Base-by-base conservation (phyloP, 345 rosid species). In the Salix arbutifolia region DNA sequence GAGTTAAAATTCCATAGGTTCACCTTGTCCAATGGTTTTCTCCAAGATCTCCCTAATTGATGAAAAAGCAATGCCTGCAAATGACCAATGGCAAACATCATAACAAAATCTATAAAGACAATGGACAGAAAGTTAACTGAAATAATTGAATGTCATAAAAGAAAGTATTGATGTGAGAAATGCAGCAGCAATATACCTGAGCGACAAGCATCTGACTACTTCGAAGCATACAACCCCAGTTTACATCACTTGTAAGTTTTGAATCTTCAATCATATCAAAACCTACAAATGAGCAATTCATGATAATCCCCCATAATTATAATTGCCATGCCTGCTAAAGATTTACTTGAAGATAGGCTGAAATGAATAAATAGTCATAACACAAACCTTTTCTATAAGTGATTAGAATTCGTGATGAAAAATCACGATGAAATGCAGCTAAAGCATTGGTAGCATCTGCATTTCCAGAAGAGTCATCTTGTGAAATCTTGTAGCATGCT, bases 161-260 rank as follows among this genome's bases (percentile, higher is more conserved):
- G 35, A 37, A 16, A 67, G 56, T 21, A 6, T 28, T 35, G 13
- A 61, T n/a, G 42, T 28, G 30, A 33, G 69, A 16, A 68, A 56
- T 44, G 40, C 38, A 17, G 25, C 17, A 68, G 67, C 50, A 74
- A 64, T 68, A 69, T 69, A 88, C 97, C 96, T 96, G 99, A 77
- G 97, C 97, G 60, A 91, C 82, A 68, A 96, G 94, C 99, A 96
- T 96, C 86, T 96, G 99, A 84, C 99, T 88, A 83, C 99, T 93
- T 69, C 99, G 89, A 65, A 93, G 85, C 99, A 96, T 96, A 89
- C 99, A 96, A 74, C 99, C 98, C 99, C 99, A 96, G 72, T 83
- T 78, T 14, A 81, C 94, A 82, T 96, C 99, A 80, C 89, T 93
- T 3, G 91, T 89, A 70, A 84, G 78, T 64, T 86, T 87, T 52